phyloP scores from a whole-genome alignment of 1,139 yeast genomes.

The Kodamaea sp. region DNA sequence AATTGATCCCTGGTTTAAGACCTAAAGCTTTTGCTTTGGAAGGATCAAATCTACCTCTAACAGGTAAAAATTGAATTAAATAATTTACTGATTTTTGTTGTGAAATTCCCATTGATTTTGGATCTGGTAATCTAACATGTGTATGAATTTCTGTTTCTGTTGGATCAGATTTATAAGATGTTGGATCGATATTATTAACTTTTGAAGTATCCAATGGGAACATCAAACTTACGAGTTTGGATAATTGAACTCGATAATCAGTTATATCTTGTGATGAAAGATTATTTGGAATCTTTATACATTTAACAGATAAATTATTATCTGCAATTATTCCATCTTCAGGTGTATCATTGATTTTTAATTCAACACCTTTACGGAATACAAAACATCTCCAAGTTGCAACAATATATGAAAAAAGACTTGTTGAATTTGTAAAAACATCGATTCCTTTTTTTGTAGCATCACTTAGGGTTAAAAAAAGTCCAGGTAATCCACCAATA shows the following conservation, averaged over 20 bases:
- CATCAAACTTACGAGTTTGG: constrained; percentile 41
- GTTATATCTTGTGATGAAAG: not conserved
- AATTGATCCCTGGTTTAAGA: constrained; percentile 62
- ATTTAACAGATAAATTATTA: constrained; percentile 48
- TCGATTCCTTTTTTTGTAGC: constrained; percentile 56
- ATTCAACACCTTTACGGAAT: constrained; percentile 70
- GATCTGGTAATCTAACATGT: constrained; percentile 35
- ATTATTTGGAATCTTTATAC: constrained; percentile 37
- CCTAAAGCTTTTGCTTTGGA: constrained; percentile 65
- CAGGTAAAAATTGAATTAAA: constrained; percentile 59
- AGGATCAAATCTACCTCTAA: constrained; percentile 75
- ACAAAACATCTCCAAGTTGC: constrained; percentile 87
- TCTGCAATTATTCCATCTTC: constrained; percentile 43
- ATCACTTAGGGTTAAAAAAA: constrained; percentile 80
- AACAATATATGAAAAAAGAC: constrained; percentile 50
- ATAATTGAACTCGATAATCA: constrained; percentile 17
- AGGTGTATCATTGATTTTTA: constrained; percentile 41
- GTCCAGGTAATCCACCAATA: constrained; percentile 87
- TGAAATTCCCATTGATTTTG: constrained; percentile 14
- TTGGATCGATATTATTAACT: constrained; percentile 37
- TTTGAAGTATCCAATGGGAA: constrained; percentile 46
- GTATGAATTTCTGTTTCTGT: constrained; percentile 41
- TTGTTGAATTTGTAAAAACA: constrained; percentile 35
- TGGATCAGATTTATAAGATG: constrained; percentile 39
- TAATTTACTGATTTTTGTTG: constrained; percentile 47